phyloP scores from a whole-genome alignment of 2,329 filamentous ascomycete genomes.

The Ascochyta viciae-villosae region DNA sequence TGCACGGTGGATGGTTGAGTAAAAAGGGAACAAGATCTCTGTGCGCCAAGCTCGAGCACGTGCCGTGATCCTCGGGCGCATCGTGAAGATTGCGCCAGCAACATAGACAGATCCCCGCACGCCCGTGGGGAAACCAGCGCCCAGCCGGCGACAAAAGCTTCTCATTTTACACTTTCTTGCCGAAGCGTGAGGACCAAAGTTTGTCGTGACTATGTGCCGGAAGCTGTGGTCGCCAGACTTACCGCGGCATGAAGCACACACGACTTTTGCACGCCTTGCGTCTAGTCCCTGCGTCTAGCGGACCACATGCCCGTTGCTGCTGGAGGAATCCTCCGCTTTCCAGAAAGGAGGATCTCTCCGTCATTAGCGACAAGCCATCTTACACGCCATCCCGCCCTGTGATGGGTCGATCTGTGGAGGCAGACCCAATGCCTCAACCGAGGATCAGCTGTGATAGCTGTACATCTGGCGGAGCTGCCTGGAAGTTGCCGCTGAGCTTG shows the following conservation, averaged over 20 bases:
- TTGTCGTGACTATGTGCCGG: neutral
- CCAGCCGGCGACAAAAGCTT: neutral
- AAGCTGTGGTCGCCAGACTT: neutral
- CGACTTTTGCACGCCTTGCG: neutral
- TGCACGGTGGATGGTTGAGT: neutral
- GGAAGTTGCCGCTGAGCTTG: neutral
- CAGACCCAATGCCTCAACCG: neutral
- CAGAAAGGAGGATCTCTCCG: constrained; percentile 6
- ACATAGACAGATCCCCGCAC: constrained; percentile 6
- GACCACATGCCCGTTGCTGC: neutral
- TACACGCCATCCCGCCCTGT: constrained; percentile 3
- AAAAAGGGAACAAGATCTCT: neutral
- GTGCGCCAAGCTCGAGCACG: neutral
- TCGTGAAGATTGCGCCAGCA: constrained; percentile 1
- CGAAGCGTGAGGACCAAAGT: neutral
- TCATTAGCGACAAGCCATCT: constrained; percentile 9
- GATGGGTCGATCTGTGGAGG: neutral
- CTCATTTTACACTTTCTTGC: neutral
- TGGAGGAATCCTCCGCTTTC: neutral
- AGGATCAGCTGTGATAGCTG: neutral
- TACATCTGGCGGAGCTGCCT: neutral
- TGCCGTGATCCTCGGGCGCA: neutral
- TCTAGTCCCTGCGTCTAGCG: constrained; percentile 8
- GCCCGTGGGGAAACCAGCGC: constrained; percentile 2
- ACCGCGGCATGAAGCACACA: neutral